Percentiles rank a stretch among this genome's conserved stretches.
Evolutionary conservation across 2,329 filamentous ascomycete genomes (phyloP).

Genomic region (Sclerotinia sclerotiorum): DNA sequence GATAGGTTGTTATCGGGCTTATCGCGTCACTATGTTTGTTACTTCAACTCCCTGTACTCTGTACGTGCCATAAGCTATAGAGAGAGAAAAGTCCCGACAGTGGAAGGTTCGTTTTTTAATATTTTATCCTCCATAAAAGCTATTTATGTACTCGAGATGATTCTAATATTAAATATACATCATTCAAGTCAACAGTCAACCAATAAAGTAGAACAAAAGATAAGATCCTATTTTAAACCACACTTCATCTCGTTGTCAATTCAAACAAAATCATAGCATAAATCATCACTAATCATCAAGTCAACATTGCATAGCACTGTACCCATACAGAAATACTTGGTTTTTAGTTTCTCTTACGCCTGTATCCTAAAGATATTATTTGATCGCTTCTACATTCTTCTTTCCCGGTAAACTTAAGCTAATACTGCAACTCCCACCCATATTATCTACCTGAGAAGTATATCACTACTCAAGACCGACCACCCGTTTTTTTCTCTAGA

Average conservation of each 20-base stretch:
- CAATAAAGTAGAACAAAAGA: no score
- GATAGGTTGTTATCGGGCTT: constrained; percentile 14
- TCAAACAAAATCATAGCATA: not conserved
- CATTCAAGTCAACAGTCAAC: no score
- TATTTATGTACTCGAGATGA: no score
- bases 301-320: not conserved
- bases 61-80: no score
- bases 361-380: not conserved
- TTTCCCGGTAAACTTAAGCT: not conserved
- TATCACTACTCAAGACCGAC: not conserved
- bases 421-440: not conserved
- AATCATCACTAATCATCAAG: not conserved
- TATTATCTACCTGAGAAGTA: not conserved
- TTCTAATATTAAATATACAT: no score
- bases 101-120: no score
- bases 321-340: not conserved
- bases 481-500: not conserved
- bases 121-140: no score
- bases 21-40: not conserved
- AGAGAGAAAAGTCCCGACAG: no score
- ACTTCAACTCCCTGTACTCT: not conserved
- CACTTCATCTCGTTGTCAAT: not conserved
- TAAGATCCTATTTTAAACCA: not conserved
- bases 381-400: not conserved
- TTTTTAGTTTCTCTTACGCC: not conserved